These are phyloP conservation scores for Fraxinus nigra DNA, from an alignment of 305 asterid genomes.

Conservation along the genomic window DNA sequence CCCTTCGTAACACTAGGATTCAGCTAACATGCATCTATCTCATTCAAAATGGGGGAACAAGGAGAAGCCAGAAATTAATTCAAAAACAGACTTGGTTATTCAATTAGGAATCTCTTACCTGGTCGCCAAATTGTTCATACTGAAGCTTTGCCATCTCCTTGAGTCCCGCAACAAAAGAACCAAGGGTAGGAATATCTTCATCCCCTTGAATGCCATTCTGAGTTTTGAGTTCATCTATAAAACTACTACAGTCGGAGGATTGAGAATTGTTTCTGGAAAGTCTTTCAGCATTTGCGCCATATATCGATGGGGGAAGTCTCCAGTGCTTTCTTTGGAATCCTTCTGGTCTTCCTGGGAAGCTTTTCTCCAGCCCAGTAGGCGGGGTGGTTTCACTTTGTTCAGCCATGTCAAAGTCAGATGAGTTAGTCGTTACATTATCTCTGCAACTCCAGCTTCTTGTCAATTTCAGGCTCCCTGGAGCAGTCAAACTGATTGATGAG, in stretches of 20 bases:
- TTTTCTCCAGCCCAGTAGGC: conserved; percentile 51
- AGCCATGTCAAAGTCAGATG: conserved; percentile 39
- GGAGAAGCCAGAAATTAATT: background rate
- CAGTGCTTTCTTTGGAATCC: conserved; percentile 62
- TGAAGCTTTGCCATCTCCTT: conserved; percentile 84
- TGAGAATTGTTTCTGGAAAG: conserved; percentile 62
- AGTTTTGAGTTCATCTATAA: conserved; percentile 45
- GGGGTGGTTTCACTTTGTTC: conserved; percentile 70
- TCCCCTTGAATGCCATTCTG: conserved; percentile 50
- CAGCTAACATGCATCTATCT: background rate
- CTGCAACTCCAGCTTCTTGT: conserved; percentile 64
- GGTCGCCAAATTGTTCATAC: conserved; percentile 37
- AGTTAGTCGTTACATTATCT: conserved; percentile 42
- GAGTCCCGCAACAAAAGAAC: conserved; percentile 83
- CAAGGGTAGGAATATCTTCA: conserved; percentile 78
- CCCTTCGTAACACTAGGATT: background rate
- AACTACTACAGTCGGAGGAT: conserved; percentile 58
- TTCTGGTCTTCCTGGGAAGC: conserved; percentile 66
- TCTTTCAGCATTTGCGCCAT: conserved; percentile 43
- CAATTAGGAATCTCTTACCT: conserved; percentile 34
- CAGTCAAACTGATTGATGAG: conserved; percentile 32
- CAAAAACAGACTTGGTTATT: background rate
- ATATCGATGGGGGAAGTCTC: conserved; percentile 69
- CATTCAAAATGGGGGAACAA: background rate
- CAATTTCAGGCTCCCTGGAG: conserved; percentile 48